These are phyloP conservation scores for Capronia epimyces DNA, from an alignment of 2,329 filamentous ascomycete genomes.

Conservation along the genomic window DNA sequence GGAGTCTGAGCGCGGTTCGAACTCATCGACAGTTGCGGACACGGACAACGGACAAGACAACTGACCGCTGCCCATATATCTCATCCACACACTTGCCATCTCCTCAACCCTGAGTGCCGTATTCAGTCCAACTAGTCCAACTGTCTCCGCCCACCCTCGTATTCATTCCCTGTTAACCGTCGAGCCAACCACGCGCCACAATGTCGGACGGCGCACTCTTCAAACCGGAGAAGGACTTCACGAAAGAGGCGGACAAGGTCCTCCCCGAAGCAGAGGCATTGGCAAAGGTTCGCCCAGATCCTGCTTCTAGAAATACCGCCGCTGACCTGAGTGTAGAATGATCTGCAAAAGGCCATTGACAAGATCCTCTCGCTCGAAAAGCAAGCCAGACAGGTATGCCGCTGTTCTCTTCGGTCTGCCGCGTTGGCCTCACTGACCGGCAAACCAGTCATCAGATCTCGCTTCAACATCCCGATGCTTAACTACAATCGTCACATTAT, in stretches of 20 bases:
- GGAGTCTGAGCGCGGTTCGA: too few relatives aligned
- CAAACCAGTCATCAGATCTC: constrained; percentile 77
- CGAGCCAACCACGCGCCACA: constrained; percentile 34
- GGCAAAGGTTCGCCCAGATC: constrained; percentile 61
- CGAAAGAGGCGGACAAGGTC: constrained; percentile 88
- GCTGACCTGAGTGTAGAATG: constrained; percentile 40
- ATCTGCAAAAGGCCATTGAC: constrained; percentile 83
- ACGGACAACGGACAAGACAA: too few relatives aligned
- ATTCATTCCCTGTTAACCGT: neutral
- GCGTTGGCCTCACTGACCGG: constrained; percentile 14
- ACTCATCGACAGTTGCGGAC: too few relatives aligned
- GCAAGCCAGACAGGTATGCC: constrained; percentile 82
- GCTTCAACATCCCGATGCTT: constrained; percentile 88
- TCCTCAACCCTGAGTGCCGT: too few relatives aligned
- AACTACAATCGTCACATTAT: constrained; percentile 83
- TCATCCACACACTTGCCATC: too few relatives aligned
- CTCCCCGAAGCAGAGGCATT: constrained; percentile 86
- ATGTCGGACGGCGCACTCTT: constrained; percentile 76
- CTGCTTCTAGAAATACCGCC: neutral
- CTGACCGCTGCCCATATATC: too few relatives aligned
- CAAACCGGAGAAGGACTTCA: constrained; percentile 98
- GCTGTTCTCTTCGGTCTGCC: neutral
- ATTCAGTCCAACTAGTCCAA: too few relatives aligned
- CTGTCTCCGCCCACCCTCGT: too few relatives aligned
- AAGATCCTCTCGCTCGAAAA: constrained; percentile 91